Evolutionary conservation across 352 stramenopile genomes (phyloP).

Genomic region (Pythium sukuiense): DNA sequence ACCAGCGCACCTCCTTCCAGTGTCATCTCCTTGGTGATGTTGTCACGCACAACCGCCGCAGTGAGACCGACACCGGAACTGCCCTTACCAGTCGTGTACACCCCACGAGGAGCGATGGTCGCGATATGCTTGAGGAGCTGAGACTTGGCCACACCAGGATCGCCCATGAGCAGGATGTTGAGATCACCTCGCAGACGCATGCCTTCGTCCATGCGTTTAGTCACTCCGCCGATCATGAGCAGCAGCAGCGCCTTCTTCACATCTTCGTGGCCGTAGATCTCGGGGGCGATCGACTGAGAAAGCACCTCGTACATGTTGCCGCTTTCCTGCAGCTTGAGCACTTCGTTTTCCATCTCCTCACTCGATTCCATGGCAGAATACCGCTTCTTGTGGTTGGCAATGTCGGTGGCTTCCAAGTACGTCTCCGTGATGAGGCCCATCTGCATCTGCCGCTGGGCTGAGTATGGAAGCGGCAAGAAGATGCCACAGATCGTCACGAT

Average conservation of each 20-base stretch:
- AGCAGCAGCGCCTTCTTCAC: slow-evolving; percentile 99
- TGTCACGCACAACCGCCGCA: slow-evolving; percentile 96
- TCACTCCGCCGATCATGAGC: slow-evolving; percentile 94
- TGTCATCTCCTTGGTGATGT: slow-evolving; percentile 93
- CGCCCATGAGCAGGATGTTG: slow-evolving; percentile 99
- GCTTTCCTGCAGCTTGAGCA: slow-evolving; percentile 69
- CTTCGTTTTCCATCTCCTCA: slow-evolving; percentile 79
- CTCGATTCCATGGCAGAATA: slow-evolving; percentile 93
- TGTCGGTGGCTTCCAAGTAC: slow-evolving; percentile 95
- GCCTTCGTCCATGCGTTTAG: slow-evolving; percentile 89
- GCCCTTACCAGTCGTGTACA: slow-evolving; percentile 99
- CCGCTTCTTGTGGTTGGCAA: slow-evolving; percentile 97
- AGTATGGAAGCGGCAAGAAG: slow-evolving; percentile 93
- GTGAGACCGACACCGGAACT: slow-evolving; percentile 98
- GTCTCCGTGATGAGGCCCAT: slow-evolving; percentile 97
- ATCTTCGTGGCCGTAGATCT: slow-evolving; percentile 99
- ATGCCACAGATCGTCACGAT: slow-evolving; percentile 96
- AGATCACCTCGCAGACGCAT: slow-evolving; percentile 98
- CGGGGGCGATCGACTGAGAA: slow-evolving; percentile 95
- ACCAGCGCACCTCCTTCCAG: slow-evolving; percentile 96
- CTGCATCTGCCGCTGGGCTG: slow-evolving; percentile 93
- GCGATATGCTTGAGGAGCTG: slow-evolving; percentile 99
- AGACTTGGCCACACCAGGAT: slow-evolving; percentile 98
- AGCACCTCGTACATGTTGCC: slow-evolving; percentile 92
- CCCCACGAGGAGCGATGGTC: slow-evolving; percentile 93